Evolutionary conservation across 805 yeast genomes (phyloP), one percentile per base, ranked within the genome.

Genomic region (Candida odintsovae): DNA sequence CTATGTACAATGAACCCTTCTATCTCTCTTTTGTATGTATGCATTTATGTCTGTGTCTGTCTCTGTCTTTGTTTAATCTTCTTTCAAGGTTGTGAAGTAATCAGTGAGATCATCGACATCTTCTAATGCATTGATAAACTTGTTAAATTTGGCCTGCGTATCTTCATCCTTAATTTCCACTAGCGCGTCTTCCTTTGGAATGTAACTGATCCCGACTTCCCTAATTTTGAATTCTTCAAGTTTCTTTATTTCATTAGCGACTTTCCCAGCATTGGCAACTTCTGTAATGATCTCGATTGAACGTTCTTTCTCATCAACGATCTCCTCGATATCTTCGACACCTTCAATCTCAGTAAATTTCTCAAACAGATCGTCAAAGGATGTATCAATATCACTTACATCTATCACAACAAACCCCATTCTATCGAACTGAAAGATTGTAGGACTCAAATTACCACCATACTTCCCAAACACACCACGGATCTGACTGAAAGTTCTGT

Each of bases 31-130:
- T n/a, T n/a, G n/a, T n/a, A n/a, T n/a, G n/a, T n/a, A n/a, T n/a
- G n/a, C n/a, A n/a, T n/a, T n/a, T n/a, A n/a, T n/a, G 5, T n/a
- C 13, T n/a, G 15, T 29, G 15, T 16, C 16, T 13, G 18, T 5
- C 9, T 29, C 7, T 3, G 18, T 29, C 11, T 10, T 5, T 33
- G 20, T 16, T 36, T 16, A 15, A 26, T 41, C 31, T 49, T 41
- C 31, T 49, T 69, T 73, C 54, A 78, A 69, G 61, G 89, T 92
- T 26, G 87, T 76, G 66, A 86, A 87, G 49, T 86, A 80, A 51
- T 80, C 88, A 7, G 88, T 80, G 19, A 92, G 86, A 56, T 94
- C 98, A 42, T 84, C 89, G n/a, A 89, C 68, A 29, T 82, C 88
- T 45, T 88, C 95, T 40, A 92, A 69, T 41, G 72, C 71, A 20